Conservation (phyloP, 495 filamentous ascomycete genomes). For the Paragyromitra xinjiangensis region DNA sequence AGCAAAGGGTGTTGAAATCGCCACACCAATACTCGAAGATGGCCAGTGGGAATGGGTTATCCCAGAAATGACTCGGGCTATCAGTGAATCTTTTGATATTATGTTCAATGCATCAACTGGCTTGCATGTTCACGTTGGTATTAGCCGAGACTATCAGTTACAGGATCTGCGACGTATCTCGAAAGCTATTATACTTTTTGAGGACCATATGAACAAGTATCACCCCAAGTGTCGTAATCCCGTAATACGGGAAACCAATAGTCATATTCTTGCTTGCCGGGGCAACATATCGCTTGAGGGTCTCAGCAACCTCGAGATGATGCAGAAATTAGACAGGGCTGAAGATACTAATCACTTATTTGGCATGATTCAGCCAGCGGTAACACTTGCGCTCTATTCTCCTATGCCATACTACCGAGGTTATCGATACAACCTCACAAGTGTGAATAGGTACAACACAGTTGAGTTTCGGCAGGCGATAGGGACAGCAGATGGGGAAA, state of each 20-base stretch:
- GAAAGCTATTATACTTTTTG: constrained; percentile 23
- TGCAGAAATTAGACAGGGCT: background rate
- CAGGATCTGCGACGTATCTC: constrained; percentile 20
- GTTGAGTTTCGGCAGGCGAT: constrained; percentile 27
- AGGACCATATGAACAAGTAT: constrained; percentile 15
- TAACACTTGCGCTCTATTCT: background rate
- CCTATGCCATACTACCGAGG: background rate
- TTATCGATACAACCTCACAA: constrained; percentile 24
- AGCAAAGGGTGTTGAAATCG: constrained; percentile 3
- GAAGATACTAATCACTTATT: background rate
- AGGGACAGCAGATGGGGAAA: background rate
- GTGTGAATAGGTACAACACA: background rate
- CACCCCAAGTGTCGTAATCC: constrained; percentile 3
- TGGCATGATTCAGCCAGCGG: background rate
- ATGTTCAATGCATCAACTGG: constrained; percentile 15
- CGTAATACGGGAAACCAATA: background rate
- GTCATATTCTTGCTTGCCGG: constrained; percentile 6
- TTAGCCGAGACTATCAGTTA: background rate
- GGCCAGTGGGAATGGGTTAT: constrained; percentile 9
- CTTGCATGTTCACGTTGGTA: constrained; percentile 20
- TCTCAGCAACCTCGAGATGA: constrained; percentile 9
- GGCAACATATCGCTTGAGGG: background rate
- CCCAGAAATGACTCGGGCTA: background rate
- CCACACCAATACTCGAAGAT: constrained; percentile 8
- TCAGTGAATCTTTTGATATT: background rate